phyloP scores from a whole-genome alignment of 2,329 filamentous ascomycete species.

The Verticillium albo-atrum region DNA sequence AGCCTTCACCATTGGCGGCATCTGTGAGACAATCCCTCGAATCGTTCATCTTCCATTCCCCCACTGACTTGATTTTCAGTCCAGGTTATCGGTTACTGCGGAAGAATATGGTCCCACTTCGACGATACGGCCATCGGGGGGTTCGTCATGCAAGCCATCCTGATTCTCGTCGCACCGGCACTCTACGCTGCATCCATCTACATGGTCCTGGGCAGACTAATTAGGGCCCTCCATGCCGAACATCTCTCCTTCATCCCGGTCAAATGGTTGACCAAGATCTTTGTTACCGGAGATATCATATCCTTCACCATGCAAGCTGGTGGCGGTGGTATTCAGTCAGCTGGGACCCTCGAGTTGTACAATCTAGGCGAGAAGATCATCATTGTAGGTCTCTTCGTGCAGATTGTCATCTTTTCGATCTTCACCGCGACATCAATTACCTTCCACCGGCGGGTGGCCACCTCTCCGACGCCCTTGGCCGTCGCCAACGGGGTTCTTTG shows the following conservation, averaged over 20 bases:
- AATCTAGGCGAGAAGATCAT: conserved; percentile 40
- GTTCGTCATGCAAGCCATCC: conserved; percentile 17
- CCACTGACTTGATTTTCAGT: conserved; percentile 4
- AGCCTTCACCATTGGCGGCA: conserved; percentile 9
- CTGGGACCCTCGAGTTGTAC: conserved; percentile 5
- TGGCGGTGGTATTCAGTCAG: conserved; percentile 25
- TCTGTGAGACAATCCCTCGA: conserved; percentile 5
- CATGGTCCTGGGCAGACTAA: conserved; percentile 24
- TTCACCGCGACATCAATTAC: conserved; percentile 41
- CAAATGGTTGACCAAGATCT: conserved; percentile 38
- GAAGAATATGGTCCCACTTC: conserved; percentile 14
- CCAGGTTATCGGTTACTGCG: conserved; percentile 16
- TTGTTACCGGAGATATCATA: conserved; percentile 41
- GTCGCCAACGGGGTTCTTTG: conserved; percentile 16
- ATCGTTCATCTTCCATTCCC: too few species aligned
- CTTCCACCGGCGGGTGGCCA: conserved; percentile 31
- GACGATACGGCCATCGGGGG: conserved; percentile 7
- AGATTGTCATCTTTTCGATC: conserved; percentile 47
- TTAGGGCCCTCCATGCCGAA: conserved; percentile 18
- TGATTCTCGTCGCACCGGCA: conserved; percentile 15
- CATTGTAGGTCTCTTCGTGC: conserved; percentile 46
- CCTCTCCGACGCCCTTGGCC: conserved; percentile 13
- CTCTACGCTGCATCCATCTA: conserved; percentile 13
- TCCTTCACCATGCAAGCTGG: conserved; percentile 37
- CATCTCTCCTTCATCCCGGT: conserved; percentile 13